Evolutionary conservation across 352 stramenopile species (phyloP).

Genomic region (Phytophthora sansomeana): DNA sequence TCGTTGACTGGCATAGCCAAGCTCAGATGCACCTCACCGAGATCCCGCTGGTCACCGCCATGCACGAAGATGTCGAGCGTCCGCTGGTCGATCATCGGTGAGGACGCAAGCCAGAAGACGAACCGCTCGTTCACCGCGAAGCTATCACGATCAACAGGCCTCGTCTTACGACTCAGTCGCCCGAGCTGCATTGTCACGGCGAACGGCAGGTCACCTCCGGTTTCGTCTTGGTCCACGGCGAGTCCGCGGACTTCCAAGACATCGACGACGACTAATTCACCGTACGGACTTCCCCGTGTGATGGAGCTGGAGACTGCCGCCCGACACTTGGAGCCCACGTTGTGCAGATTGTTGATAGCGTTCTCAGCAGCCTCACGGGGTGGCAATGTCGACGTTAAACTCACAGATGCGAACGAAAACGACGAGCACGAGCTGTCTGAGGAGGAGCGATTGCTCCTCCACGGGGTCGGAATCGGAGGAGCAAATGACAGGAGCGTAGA

Average conservation of each 20-base stretch:
- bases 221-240: conserved; percentile 47
- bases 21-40: conserved; percentile 77
- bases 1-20: conserved; percentile 74
- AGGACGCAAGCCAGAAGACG: conserved; percentile 73
- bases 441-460: conserved; percentile 48
- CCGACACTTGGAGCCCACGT: conserved; percentile 37
- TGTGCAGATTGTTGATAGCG: conserved; percentile 66
- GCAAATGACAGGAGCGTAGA: conserved; percentile 51
- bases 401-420: conserved; percentile 32
- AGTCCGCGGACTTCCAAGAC: conserved; percentile 66
- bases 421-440: conserved; percentile 31
- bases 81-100: conserved; percentile 49
- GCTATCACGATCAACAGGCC: conserved; percentile 29
- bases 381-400: conserved; percentile 16
- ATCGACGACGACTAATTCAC: conserved; percentile 73
- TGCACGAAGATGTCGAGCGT: conserved; percentile 60
- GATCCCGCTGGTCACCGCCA: conserved; percentile 55
- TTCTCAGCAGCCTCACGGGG: conserved; percentile 42
- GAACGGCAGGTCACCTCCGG: conserved; percentile 54
- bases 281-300: conserved; percentile 59
- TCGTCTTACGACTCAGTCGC: conserved; percentile 45
- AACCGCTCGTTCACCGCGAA: conserved; percentile 70
- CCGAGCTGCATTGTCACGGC: conserved; percentile 51
- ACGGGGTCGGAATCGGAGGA: conserved; percentile 52
- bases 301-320: conserved; percentile 32